These are phyloP conservation scores for Umbelopsis sp. DNA, from an alignment of 192 early-diverging fungal species.

Conservation along the genomic window DNA sequence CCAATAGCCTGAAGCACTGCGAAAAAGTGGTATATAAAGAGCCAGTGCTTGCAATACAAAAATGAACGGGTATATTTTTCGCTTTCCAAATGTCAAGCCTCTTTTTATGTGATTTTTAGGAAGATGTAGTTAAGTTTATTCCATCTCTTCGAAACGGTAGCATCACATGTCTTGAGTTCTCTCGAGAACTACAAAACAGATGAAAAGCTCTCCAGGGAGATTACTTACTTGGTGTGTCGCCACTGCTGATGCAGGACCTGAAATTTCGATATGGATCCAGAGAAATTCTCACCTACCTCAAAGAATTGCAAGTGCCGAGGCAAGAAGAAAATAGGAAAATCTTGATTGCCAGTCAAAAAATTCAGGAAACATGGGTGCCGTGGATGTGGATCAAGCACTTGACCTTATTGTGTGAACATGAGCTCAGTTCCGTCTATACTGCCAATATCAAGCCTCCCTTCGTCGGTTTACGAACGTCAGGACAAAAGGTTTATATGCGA, in stretches of 20 bases:
- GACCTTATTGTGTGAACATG: neutral
- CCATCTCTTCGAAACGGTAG: neutral
- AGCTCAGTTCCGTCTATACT: constrained; percentile 9
- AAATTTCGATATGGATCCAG: constrained; percentile 4
- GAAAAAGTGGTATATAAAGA: too few species aligned
- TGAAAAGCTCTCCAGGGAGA: constrained; percentile 15
- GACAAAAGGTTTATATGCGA: constrained; percentile 11
- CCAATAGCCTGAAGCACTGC: too few species aligned
- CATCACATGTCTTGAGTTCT: constrained; percentile 5
- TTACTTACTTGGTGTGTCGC: neutral
- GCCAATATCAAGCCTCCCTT: constrained; percentile 15
- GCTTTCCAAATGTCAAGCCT: constrained; percentile 14
- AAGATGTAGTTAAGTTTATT: constrained; percentile 9
- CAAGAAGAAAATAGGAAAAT: neutral
- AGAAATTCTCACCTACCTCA: neutral
- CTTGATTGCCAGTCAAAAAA: constrained; percentile 13
- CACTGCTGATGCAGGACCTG: constrained; percentile 5
- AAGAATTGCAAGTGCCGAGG: neutral
- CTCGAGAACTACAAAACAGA: neutral
- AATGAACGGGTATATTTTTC: too few species aligned
- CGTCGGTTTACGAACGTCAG: constrained; percentile 6
- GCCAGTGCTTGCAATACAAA: too few species aligned
- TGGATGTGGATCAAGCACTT: constrained; percentile 15
- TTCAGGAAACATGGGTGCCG: neutral
- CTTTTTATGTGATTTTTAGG: constrained; percentile 10